Evolutionary conservation across 2,329 filamentous ascomycete species (phyloP).

Genomic region (Colletotrichum abscissum): DNA sequence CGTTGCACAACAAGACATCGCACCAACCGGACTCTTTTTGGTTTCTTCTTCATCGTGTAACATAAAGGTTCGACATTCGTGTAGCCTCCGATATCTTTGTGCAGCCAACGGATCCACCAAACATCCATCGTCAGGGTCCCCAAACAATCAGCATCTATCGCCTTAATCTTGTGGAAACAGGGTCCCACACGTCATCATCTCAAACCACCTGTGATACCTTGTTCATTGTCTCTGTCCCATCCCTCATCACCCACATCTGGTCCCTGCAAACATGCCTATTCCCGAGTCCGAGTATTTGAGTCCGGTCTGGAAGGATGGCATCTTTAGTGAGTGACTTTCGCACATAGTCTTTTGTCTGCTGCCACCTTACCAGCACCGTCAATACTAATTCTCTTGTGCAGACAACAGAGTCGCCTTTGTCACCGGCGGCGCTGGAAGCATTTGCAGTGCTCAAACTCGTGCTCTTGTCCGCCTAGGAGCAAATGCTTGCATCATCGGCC

Average conservation of each 20-base stretch:
- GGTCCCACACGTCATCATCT: conserved; percentile 3
- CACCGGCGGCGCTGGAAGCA: conserved; percentile 92
- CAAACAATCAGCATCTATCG: not conserved
- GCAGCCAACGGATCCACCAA: not conserved
- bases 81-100: not conserved
- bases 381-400: conserved; percentile 47
- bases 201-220: not conserved
- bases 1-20: conserved; percentile 2
- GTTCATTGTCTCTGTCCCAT: not conserved
- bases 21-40: not conserved
- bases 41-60: conserved; percentile 2
- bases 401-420: conserved; percentile 93
- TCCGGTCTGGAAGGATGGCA: conserved; percentile 85
- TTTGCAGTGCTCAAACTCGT: conserved; percentile 93
- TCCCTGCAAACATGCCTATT: conserved; percentile 66
- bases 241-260: not conserved
- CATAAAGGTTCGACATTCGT: not conserved
- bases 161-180: not conserved
- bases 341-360: not conserved
- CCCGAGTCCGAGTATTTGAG: conserved; percentile 82
- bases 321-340: conserved; percentile 74
- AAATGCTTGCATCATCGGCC: conserved; percentile 92
- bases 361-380: not conserved
- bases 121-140: not conserved
- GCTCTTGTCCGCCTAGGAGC: conserved; percentile 92